Evolutionary conservation across 2,329 filamentous ascomycete species (phyloP).

Genomic region (Elsinoe fawcettii): DNA sequence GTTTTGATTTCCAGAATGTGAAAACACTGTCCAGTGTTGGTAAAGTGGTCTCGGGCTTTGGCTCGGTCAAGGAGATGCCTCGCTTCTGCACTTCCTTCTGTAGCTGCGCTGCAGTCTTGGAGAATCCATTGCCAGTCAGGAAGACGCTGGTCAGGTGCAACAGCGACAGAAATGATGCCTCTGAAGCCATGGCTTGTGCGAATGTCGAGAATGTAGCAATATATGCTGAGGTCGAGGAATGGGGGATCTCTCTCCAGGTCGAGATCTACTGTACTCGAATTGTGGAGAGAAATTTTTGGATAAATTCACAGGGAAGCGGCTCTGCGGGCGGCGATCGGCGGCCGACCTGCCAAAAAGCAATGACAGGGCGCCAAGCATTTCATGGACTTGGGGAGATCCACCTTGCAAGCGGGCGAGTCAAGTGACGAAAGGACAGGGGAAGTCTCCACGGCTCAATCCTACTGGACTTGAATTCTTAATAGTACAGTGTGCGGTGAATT

Average conservation of each 20-base stretch:
- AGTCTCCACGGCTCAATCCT: background rate
- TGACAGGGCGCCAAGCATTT: constrained; percentile 10
- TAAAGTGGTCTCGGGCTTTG: constrained; percentile 20
- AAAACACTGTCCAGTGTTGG: constrained; percentile 23
- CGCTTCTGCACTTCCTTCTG: constrained; percentile 28
- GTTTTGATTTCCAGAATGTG: constrained; percentile 21
- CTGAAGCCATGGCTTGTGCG: constrained; percentile 1
- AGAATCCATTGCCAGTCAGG: constrained; percentile 27
- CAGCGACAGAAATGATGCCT: constrained; percentile 1
- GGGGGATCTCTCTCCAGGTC: background rate
- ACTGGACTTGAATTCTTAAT: background rate
- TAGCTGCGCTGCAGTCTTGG: constrained; percentile 26
- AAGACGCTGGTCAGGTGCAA: constrained; percentile 21
- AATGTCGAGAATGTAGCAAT: background rate
- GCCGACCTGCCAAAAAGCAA: background rate
- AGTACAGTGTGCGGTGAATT: background rate
- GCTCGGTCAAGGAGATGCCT: constrained; percentile 22
- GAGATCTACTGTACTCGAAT: background rate
- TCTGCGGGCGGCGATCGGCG: constrained; percentile 7
- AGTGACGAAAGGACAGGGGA: background rate
- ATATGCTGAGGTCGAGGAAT: background rate
- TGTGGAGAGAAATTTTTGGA: constrained; percentile 11
- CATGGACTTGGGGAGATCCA: background rate
- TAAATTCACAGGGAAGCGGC: constrained; percentile 3
- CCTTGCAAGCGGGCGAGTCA: background rate